phyloP scores from a whole-genome alignment of 352 stramenopile species.

The Phytophthora capsici region DNA sequence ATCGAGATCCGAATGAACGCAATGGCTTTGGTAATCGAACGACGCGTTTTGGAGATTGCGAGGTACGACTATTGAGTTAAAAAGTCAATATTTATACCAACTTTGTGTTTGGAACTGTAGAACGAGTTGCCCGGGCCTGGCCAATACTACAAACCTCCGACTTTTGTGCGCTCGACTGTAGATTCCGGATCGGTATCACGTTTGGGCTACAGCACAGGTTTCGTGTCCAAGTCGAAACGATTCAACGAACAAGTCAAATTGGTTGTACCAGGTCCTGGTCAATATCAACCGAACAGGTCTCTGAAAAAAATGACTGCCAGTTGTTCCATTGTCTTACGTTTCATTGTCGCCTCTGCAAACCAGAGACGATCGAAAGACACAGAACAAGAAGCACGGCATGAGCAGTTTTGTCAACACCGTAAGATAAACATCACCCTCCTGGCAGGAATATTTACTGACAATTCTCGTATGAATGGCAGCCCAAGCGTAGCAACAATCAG shows the following conservation, averaged over 20 bases:
- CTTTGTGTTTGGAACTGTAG: constrained; percentile 23
- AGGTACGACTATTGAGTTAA: constrained; percentile 32
- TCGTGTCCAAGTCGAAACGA: constrained; percentile 81
- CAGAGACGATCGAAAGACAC: constrained; percentile 49
- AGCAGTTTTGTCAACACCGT: constrained; percentile 73
- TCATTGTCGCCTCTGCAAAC: background rate
- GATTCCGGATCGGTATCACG: constrained; percentile 80
- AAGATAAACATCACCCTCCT: background rate
- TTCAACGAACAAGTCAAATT: constrained; percentile 63
- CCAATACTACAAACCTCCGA: constrained; percentile 72
- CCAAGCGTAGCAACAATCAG: constrained; percentile 45
- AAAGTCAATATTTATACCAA: background rate
- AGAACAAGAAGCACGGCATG: constrained; percentile 75
- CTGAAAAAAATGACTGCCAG: background rate
- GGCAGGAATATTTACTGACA: background rate
- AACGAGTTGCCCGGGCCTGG: constrained; percentile 77
- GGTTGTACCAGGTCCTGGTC: constrained; percentile 61
- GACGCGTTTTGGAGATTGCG: constrained; percentile 64
- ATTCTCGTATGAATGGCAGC: constrained; percentile 15
- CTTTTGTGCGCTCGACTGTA: constrained; percentile 57
- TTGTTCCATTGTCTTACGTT: background rate
- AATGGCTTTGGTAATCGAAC: constrained; percentile 78
- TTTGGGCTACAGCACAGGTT: constrained; percentile 76
- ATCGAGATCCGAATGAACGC: constrained; percentile 60
- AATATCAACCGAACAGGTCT: constrained; percentile 67